These are phyloP conservation scores for Mycena floridula DNA, from an alignment of 768 basidiomycete species.

Conservation along the genomic window DNA sequence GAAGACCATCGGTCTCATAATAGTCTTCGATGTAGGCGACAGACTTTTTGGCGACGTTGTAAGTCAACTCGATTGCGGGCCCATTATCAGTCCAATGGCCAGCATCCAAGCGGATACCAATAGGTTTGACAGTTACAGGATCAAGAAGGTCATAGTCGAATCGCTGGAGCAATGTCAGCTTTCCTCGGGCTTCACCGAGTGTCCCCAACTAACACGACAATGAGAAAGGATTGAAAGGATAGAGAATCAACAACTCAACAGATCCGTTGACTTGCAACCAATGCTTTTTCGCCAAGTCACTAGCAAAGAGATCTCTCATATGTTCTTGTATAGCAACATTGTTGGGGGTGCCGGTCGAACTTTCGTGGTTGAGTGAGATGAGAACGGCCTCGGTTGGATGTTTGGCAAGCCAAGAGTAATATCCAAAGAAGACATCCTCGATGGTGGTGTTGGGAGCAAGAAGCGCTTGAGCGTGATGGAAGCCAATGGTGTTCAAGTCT, in stretches of 20 bases:
- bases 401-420: constrained; percentile 45
- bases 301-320: constrained; percentile 33
- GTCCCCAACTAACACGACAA: constrained; percentile 36
- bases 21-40: constrained; percentile 44
- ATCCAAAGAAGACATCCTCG: constrained; percentile 44
- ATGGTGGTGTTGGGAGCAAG: constrained; percentile 38
- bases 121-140: constrained; percentile 26
- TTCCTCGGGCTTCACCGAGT: constrained; percentile 45
- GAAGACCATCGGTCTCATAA: constrained; percentile 32
- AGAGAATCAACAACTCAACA: constrained; percentile 15
- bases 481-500: constrained; percentile 43
- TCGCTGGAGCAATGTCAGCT: constrained; percentile 44
- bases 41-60: constrained; percentile 30
- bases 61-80: constrained; percentile 35
- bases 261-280: constrained; percentile 43
- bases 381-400: constrained; percentile 48
- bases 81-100: constrained; percentile 44
- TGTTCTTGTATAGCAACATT: constrained; percentile 35
- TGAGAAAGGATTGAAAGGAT: background rate
- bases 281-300: constrained; percentile 31
- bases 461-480: constrained; percentile 38
- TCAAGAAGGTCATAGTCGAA: constrained; percentile 38
- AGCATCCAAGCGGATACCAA: constrained; percentile 39
- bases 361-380: constrained; percentile 44
- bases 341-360: constrained; percentile 37